phyloP scores from a whole-genome alignment of 805 yeast genomes.

The Nakazawaea holstii region DNA sequence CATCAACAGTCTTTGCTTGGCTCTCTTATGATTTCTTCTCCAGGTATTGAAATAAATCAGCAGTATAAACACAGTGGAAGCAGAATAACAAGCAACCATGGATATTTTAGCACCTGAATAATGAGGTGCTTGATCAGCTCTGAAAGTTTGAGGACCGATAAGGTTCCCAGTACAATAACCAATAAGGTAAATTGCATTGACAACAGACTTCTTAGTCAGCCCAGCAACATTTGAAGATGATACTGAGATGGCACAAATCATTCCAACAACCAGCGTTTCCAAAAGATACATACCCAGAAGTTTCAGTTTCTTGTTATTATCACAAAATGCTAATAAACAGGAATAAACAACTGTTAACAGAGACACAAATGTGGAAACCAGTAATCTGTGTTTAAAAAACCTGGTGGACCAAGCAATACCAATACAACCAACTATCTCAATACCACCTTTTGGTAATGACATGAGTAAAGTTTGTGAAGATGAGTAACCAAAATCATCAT shows the following conservation, averaged over 20 bases:
- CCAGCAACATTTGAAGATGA: conserved; percentile 51
- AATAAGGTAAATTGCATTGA: conserved; percentile 48
- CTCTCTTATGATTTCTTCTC: conserved; percentile 38
- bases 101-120: conserved; percentile 52
- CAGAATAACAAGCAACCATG: conserved; percentile 44
- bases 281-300: conserved; percentile 17
- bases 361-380: conserved; percentile 22
- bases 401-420: conserved; percentile 17
- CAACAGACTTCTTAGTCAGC: conserved; percentile 54
- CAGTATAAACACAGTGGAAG: conserved; percentile 30
- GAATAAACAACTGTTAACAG: conserved; percentile 19
- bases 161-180: conserved; percentile 63
- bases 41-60: conserved; percentile 22
- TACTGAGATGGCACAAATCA: conserved; percentile 26
- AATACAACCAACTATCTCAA: conserved; percentile 23
- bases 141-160: conserved; percentile 68
- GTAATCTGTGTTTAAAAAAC: conserved; percentile 26
- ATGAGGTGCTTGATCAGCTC: conserved; percentile 46
- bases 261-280: conserved; percentile 17
- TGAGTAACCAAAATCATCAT: conserved; percentile 25
- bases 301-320: conserved; percentile 10
- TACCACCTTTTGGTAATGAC: conserved; percentile 32
- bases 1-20: conserved; percentile 20
- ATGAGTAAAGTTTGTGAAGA: conserved; percentile 23
- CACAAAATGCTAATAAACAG: conserved; percentile 25